Conservation (phyloP, 1,284 basidiomycete species). For the Testicularia cyperi region DNA sequence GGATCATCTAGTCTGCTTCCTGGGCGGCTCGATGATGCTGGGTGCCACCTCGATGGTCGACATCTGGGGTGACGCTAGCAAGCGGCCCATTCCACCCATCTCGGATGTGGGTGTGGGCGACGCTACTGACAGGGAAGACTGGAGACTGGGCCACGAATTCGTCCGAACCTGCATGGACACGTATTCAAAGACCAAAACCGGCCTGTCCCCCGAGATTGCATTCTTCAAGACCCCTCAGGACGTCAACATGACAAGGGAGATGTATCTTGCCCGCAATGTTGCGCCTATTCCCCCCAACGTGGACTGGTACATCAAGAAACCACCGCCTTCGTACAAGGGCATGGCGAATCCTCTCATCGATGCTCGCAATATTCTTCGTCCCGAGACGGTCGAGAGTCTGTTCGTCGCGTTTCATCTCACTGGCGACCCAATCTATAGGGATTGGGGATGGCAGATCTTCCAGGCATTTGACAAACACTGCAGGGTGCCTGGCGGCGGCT, state of each 20-base stretch:
- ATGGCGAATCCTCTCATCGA: slow-evolving; percentile 67
- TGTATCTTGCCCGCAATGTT: slow-evolving; percentile 11
- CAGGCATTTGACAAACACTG: slow-evolving; percentile 83
- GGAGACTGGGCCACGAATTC: slow-evolving; percentile 77
- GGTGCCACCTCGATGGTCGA: slow-evolving; percentile 65
- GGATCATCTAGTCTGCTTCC: slow-evolving; percentile 93
- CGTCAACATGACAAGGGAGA: slow-evolving; percentile 9
- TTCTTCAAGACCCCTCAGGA: slow-evolving; percentile 43
- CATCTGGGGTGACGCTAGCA: slow-evolving; percentile 12
- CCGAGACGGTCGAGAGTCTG: slow-evolving; percentile 90
- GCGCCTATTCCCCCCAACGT: slow-evolving; percentile 19
- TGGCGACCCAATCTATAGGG: slow-evolving; percentile 78
- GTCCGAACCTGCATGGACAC: slow-evolving; percentile 83
- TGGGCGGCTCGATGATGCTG: slow-evolving; percentile 85
- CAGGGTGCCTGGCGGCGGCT: slow-evolving; percentile 74
- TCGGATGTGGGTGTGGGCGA: slow-evolving; percentile 67
- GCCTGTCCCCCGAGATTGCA: slow-evolving; percentile 61
- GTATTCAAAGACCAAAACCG: slow-evolving; percentile 77
- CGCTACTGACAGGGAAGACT: slow-evolving; percentile 69
- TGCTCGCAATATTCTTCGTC: slow-evolving; percentile 82
- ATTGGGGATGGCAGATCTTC: slow-evolving; percentile 87
- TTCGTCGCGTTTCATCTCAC: slow-evolving; percentile 84
- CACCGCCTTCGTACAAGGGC: slow-evolving; percentile 18
- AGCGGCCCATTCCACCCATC: slow-evolving; percentile 33
- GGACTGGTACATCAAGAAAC: slow-evolving; percentile 57